Percentiles rank a stretch among this genome's conserved stretches.
phyloP scores from a whole-genome alignment of 768 basidiomycete species.

The Tubosaeta sp. region DNA sequence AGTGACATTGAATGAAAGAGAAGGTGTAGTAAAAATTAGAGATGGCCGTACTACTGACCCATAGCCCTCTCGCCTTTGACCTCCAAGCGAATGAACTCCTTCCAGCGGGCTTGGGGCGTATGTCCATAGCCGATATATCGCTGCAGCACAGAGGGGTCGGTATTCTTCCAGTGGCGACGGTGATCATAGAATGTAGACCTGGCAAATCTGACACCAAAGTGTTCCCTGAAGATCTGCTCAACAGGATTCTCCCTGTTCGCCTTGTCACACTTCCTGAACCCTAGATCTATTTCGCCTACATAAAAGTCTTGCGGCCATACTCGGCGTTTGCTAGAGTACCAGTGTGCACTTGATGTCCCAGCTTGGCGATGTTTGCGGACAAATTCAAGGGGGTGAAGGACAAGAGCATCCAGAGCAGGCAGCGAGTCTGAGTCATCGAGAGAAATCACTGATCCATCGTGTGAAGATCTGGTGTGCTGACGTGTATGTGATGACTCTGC shows the following conservation, averaged over 20 bases:
- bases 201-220: background rate
- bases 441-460: background rate
- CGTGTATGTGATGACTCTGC: too few relatives aligned
- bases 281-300: background rate
- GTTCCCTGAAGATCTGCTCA: background rate
- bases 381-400: background rate
- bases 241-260: background rate
- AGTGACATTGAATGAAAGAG: too few relatives aligned
- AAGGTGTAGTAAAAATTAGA: too few relatives aligned
- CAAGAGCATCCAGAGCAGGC: too few relatives aligned
- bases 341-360: background rate
- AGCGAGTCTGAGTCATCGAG: background rate
- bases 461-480: too few relatives aligned
- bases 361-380: background rate
- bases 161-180: background rate
- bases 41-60: too few relatives aligned
- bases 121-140: background rate
- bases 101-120: background rate
- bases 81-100: background rate
- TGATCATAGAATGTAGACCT: slow-evolving; percentile 1
- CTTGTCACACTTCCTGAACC: background rate
- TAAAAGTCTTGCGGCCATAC: slow-evolving; percentile 1
- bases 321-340: background rate
- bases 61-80: background rate
- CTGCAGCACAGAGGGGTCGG: fast-evolving